These are phyloP conservation scores for Herpetomonas tarakana DNA, from an alignment of 208 protist genomes.

Conservation along the genomic window DNA sequence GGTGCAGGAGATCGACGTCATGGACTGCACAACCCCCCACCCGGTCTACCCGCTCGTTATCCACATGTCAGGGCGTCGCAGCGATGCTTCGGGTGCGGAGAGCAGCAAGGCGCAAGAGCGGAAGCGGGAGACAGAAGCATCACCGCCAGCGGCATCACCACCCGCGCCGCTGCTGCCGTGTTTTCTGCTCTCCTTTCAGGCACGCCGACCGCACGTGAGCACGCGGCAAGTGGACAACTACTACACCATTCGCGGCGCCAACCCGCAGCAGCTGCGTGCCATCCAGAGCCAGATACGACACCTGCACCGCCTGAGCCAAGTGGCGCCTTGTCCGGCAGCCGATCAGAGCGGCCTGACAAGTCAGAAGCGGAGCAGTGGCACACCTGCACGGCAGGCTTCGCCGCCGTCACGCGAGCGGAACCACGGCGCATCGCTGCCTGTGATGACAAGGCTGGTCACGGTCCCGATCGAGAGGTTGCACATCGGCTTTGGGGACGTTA, in stretches of 20 bases:
- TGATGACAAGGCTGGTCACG: slow-evolving; percentile 9
- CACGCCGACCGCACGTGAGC: slow-evolving; percentile 1
- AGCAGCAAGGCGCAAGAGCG: neutral
- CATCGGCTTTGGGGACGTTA: slow-evolving; percentile 31
- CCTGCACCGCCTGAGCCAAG: neutral
- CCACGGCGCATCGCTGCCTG: neutral
- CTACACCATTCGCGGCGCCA: neutral
- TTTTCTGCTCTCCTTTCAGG: slow-evolving; percentile 1
- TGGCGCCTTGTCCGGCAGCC: neutral
- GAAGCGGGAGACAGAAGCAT: too few species aligned
- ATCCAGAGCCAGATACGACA: neutral
- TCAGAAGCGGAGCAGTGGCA: too few species aligned
- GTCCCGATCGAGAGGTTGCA: slow-evolving; percentile 34
- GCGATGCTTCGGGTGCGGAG: neutral
- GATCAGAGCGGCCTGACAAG: neutral
- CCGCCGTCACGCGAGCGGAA: neutral
- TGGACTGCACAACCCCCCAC: slow-evolving; percentile 59
- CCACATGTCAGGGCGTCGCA: neutral
- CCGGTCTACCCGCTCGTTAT: slow-evolving; percentile 35
- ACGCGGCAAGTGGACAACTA: neutral
- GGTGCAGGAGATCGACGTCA: slow-evolving; percentile 33
- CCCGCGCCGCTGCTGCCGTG: neutral
- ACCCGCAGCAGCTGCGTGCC: neutral
- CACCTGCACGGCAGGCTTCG: neutral
- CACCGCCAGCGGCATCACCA: neutral